Evolutionary conservation across 2,329 filamentous ascomycete species (phyloP), one percentile per base, ranked within the genome.

Genomic region (Hansfordia pulvinata): DNA sequence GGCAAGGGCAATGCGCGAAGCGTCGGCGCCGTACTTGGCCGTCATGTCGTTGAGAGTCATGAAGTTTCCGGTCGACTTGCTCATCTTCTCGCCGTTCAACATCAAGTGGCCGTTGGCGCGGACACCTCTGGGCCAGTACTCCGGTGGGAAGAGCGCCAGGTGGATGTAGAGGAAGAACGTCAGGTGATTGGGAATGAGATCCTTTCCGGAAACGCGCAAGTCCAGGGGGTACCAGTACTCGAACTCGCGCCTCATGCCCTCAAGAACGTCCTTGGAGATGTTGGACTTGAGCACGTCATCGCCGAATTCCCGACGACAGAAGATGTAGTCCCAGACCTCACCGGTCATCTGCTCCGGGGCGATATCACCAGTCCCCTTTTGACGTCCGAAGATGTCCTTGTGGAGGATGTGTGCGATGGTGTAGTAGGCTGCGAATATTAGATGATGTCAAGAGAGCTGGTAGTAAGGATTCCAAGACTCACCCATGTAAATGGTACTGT

Each of bases 61-160:
- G 63, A 98, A 98, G 60, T 96, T 98, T 35, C 90, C 90, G 1
- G 86, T 94, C 28, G 79, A 88, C 63, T 98, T 98, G 51, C 76
- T 80, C 90, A 98, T 98, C 69, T 98, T 98, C 50, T 93, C 83
- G 26, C 88, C 88, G 50, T 98, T 98, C 37, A 98, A 65, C 53
- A 93, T 73, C 44, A 96, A 59, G 56, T 96, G 88, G 2, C 90
- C 90, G 47, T 98, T 98, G 35, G 81, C 76, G 37, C 90, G 79
- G 38, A 96, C 68, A 35, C 76, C 76, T 27, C 69, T 69, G 8
- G 90, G 90, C 85, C 88, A 94, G 62, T 85, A 92, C 51, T 88
- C 72, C 32, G 71, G 69, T 9, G 76, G 71, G 65, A 94, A 96
- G 22, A 98, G 67, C 8, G 90, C 90, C 37, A 90, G 54, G 53